These are phyloP conservation scores for Zea luxurians DNA, from an alignment of 176 grass and related monocot genomes.

Conservation along the genomic window DNA sequence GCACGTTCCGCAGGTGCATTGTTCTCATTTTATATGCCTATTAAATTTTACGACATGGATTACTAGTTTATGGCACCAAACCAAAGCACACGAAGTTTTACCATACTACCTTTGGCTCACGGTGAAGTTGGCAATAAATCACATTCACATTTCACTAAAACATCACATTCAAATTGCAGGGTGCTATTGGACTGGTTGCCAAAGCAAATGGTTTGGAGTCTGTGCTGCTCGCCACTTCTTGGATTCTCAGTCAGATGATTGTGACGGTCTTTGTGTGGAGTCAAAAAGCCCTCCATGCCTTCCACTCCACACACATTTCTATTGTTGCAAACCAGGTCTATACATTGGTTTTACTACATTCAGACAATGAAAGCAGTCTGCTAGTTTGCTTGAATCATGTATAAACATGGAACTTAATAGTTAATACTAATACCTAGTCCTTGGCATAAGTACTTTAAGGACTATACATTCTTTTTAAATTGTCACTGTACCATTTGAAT, in stretches of 20 bases:
- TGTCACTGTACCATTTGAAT: background rate
- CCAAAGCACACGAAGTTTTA: background rate
- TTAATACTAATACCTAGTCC: conserved; percentile 1
- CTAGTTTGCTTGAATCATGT: background rate
- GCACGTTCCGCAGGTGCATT: background rate
- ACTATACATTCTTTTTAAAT: background rate
- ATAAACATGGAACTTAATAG: background rate
- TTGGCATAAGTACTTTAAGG: conserved; percentile 11
- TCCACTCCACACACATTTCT: conserved; percentile 72
- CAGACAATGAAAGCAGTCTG: background rate
- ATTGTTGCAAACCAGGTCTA: conserved; percentile 77
- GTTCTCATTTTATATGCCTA: background rate
- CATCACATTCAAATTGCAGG: conserved; percentile 45
- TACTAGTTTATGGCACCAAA: background rate
- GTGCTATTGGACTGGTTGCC: conserved; percentile 75
- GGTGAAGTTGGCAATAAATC: background rate
- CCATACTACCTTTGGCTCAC: background rate
- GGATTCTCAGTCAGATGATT: conserved; percentile 63
- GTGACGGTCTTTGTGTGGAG: conserved; percentile 58
- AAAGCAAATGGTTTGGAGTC: conserved; percentile 75
- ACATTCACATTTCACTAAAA: background rate
- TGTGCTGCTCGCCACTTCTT: conserved; percentile 52
- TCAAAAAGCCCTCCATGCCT: conserved; percentile 66
- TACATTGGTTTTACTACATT: conserved; percentile 6
- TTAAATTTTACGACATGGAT: background rate